These are phyloP conservation scores for Phaeodactylum tricornutum DNA, from an alignment of 108 stramenopile genomes.

Conservation along the genomic window DNA sequence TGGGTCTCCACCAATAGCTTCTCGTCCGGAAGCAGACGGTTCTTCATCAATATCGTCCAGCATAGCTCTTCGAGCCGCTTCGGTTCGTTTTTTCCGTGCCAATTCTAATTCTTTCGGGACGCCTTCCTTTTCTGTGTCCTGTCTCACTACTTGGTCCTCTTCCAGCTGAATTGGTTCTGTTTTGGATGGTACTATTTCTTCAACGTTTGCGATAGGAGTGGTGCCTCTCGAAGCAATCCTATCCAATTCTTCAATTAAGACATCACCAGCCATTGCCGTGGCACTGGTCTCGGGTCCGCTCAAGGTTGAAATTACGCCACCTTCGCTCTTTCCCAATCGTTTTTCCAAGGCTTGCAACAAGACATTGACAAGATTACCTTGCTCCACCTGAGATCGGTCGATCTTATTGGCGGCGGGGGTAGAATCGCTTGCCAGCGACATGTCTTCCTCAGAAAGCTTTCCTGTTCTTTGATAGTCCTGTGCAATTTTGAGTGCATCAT, in stretches of 20 bases:
- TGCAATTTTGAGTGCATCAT: conserved; percentile 77
- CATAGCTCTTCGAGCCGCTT: conserved; percentile 28
- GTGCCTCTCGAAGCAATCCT: conserved; percentile 10
- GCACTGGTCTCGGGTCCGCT: conserved; percentile 70
- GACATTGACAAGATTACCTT: conserved; percentile 71
- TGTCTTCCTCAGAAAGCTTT: conserved; percentile 48
- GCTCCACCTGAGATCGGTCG: conserved; percentile 62
- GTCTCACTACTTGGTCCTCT: background rate
- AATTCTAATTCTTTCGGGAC: conserved; percentile 6
- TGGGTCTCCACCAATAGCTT: conserved; percentile 21
- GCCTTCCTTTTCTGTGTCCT: background rate
- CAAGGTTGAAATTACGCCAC: conserved; percentile 6
- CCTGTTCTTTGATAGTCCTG: conserved; percentile 70
- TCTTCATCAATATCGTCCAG: conserved; percentile 26
- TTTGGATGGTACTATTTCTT: conserved; percentile 4
- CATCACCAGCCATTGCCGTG: conserved; percentile 76
- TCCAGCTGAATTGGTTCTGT: background rate
- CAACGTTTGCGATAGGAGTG: conserved; percentile 10
- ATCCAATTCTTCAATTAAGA: conserved; percentile 58
- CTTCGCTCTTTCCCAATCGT: conserved; percentile 32
- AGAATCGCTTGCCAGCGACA: conserved; percentile 37
- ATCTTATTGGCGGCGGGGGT: conserved; percentile 76
- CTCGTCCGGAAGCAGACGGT: conserved; percentile 16
- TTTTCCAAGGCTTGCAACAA: conserved; percentile 62
- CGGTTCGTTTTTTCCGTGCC: conserved; percentile 5